A percentile compares a stretch with the other conserved stretches of the same genome.
phyloP scores from a whole-genome alignment of 139 green algal species.

The Chlamydomonas sp. region DNA sequence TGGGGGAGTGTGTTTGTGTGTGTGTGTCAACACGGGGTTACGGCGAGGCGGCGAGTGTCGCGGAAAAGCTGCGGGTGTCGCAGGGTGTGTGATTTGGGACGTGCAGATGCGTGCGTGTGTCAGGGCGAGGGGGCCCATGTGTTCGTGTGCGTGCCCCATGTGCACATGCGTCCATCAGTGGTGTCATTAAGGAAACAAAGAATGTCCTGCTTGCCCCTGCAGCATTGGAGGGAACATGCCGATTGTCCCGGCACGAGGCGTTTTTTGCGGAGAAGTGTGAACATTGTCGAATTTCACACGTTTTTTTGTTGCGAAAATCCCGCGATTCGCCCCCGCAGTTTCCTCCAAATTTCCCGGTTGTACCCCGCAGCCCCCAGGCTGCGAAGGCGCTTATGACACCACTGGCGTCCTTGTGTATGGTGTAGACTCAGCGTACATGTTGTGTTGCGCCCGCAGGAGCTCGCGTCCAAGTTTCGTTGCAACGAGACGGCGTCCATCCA shows the following conservation, averaged over 20 bases:
- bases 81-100: too few species aligned
- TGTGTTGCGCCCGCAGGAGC: conserved; percentile 27
- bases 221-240: too few species aligned
- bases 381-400: background rate
- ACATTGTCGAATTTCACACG: background rate
- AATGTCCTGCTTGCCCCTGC: too few species aligned
- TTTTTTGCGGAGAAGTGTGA: too few species aligned
- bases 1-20: background rate
- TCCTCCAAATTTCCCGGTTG: background rate
- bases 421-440: background rate
- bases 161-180: too few species aligned
- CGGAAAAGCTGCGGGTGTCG: too few species aligned
- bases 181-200: too few species aligned
- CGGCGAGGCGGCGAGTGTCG: too few species aligned
- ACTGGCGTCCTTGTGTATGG: background rate
- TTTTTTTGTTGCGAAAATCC: background rate
- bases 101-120: too few species aligned
- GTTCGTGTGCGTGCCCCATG: too few species aligned
- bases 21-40: background rate
- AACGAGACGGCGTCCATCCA: conserved; percentile 38
- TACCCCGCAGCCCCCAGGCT: background rate
- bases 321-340: background rate
- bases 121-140: too few species aligned
- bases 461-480: conserved; percentile 35
- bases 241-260: too few species aligned